Base-by-base conservation (phyloP, 495 filamentous ascomycete genomes). In the Glarea lozoyensis region DNA sequence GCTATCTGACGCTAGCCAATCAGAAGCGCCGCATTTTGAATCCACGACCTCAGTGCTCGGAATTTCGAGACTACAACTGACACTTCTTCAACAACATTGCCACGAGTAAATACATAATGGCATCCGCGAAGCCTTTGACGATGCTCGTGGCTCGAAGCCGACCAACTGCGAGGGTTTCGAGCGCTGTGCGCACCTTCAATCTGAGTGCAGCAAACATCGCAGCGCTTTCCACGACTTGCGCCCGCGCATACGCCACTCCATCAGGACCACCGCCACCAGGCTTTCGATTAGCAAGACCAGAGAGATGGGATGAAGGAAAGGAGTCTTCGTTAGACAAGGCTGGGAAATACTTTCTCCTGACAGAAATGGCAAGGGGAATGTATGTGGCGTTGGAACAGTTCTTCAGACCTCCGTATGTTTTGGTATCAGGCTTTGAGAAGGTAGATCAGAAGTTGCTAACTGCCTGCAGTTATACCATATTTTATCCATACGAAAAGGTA, bases 381-480 rank as follows among this genome's bases (percentile, higher is more conserved):
- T 97, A 94, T 58, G 84, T 97, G 40, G 81, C 92, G 61, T 58
- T 98, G 63, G 92, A 98, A 76, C 90, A 98, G 69, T 98, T 82
- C 76, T 98, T 98, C 72, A 69, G 92, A 60, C 84, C 92, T 61
- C 92, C 92, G 85, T 95, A 66, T 78, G 87, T 88, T 12, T 15
- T 37, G 41, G 42, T 42, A 56, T 56, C 47, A 37, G 41, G 43
- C 38, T 34, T 21, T 27, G 10, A n/a, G n/a, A n/a, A 29, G 15
- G 3, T 19, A 41, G 30, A 15, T 2, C 9, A 3, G 1, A n/a
- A 23, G n/a, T 10, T 7, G 38, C 45, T 48, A 38, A 57, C 40
- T 37, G 20, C 2, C 35, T 45, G 15, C 40, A 94, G 88, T 37
- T 96, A 97, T 60, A 98, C 92, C 13, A 98, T 98, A 60, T 94